Base-by-base conservation (phyloP, 2,329 filamentous ascomycete genomes). In the Beauveria sp. region DNA sequence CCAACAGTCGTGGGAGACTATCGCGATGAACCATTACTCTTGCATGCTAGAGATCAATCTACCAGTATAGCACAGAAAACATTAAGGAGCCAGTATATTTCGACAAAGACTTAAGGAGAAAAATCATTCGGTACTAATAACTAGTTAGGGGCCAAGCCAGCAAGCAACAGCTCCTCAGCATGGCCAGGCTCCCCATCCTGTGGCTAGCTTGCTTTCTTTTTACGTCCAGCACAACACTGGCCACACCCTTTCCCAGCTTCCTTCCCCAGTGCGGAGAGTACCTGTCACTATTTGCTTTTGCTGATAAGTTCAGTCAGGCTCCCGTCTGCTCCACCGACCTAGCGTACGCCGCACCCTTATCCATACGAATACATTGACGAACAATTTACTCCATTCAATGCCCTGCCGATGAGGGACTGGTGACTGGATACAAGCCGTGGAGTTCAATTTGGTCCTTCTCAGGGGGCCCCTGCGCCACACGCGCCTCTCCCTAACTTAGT, bases 361-460 rank as follows among this genome's bases (percentile, higher is more conserved):
- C 34, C 34, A 5, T 38, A 30, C 56, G 34, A 30, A 38, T 16
- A 60, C 26, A 53, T 42, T 53, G 57, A 46, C 57, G 49, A 60
- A 60, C 57, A 60, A 60, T 53, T 93, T 85, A 73, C 95, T 90
- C 84, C 95, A 98, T 66, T 93, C 93, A 43, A 99, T 86, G 84
- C 95, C 95, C 77, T 99, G 95, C 71, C 95, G 34, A 42, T 22
- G 40, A 51, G 47, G 22, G 45, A 40, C 30, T 38, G 28, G n/a
- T 38, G 18, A 20, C 47, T 58, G 16, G 56, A 6, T 28, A 34
- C 47, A 45, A 52, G 18, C 46, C 30, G 8, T 45, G 47, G 57
- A 38, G 38, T 38, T 38, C 49, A 60, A 60, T 53, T 53, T 60
- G 26, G 57, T 30, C 34, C 16, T 34, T 46, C 45, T 45, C 57